Conservation (phyloP, 2,329 filamentous ascomycete species). For the Aspergillus sp. region DNA sequence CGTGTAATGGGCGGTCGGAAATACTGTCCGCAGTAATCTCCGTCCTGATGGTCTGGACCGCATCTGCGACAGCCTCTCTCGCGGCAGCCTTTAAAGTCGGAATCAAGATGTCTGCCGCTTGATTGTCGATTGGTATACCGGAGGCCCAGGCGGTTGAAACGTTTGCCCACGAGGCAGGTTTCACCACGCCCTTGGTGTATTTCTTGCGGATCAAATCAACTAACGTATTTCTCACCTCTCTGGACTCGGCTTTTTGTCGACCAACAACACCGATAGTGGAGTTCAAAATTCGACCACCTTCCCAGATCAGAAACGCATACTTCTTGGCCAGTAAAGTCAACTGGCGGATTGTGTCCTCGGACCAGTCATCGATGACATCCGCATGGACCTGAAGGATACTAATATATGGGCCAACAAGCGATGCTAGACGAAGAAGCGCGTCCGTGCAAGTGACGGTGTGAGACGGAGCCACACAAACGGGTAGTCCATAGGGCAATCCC, state of each 20-base stretch:
- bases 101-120: constrained; percentile 43
- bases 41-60: constrained; percentile 40
- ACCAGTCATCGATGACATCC: constrained; percentile 63
- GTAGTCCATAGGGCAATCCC: constrained; percentile 38
- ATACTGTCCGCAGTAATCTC: constrained; percentile 37
- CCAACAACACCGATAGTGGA: constrained; percentile 33
- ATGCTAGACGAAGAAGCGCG: constrained; percentile 55
- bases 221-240: constrained; percentile 31
- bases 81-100: constrained; percentile 43
- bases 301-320: constrained; percentile 42
- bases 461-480: constrained; percentile 50
- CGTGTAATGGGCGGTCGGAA: constrained; percentile 13
- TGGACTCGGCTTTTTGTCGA: constrained; percentile 25
- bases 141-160: constrained; percentile 42
- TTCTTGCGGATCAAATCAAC: constrained; percentile 37
- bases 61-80: constrained; percentile 40
- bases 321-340: constrained; percentile 36
- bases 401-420: constrained; percentile 61
- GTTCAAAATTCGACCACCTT: constrained; percentile 41
- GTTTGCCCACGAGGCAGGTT: constrained; percentile 39
- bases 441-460: constrained; percentile 58
- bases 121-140: constrained; percentile 33
- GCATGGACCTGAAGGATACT: constrained; percentile 62
- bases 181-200: constrained; percentile 41
- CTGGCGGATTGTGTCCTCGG: constrained; percentile 51